Evolutionary conservation across 371 early-diverging fungal genomes (phyloP).

Genomic region (Apophysomyces ossiformis): DNA sequence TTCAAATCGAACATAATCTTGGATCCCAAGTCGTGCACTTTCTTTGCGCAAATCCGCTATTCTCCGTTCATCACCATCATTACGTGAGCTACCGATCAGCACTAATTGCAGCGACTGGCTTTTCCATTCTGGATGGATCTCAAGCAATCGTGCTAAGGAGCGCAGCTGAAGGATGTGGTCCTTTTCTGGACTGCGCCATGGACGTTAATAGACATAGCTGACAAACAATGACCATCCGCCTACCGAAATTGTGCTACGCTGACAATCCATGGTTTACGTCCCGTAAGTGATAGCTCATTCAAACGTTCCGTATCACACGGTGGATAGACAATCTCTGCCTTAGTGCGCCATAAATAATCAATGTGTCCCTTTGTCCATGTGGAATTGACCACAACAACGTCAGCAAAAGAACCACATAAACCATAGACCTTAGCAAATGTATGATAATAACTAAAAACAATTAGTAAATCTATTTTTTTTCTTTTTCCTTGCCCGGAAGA

Average conservation of each 20-base stretch:
- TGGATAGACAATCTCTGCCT: slow-evolving; percentile 84
- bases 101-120: slow-evolving; percentile 50
- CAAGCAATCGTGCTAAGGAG: slow-evolving; percentile 63
- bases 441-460: slow-evolving; percentile 71
- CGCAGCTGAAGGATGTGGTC: slow-evolving; percentile 85
- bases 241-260: slow-evolving; percentile 94
- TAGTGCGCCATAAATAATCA: slow-evolving; percentile 70
- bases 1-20: slow-evolving; percentile 79
- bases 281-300: slow-evolving; percentile 46
- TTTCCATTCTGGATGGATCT: slow-evolving; percentile 55
- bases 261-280: slow-evolving; percentile 65
- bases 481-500: not conserved
- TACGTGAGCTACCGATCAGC: slow-evolving; percentile 82
- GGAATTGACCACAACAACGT: slow-evolving; percentile 88
- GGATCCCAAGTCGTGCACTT: slow-evolving; percentile 54
- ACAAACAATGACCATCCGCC: not conserved
- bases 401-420: slow-evolving; percentile 77
- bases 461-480: not conserved
- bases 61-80: slow-evolving; percentile 76
- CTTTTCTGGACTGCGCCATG: slow-evolving; percentile 81
- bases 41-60: slow-evolving; percentile 65
- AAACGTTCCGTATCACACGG: slow-evolving; percentile 88
- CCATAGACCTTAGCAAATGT: slow-evolving; percentile 79
- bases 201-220: slow-evolving; percentile 12
- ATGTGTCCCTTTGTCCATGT: slow-evolving; percentile 96